Conservation (phyloP, 441 rosid species). For the Biscutella laevigata region DNA sequence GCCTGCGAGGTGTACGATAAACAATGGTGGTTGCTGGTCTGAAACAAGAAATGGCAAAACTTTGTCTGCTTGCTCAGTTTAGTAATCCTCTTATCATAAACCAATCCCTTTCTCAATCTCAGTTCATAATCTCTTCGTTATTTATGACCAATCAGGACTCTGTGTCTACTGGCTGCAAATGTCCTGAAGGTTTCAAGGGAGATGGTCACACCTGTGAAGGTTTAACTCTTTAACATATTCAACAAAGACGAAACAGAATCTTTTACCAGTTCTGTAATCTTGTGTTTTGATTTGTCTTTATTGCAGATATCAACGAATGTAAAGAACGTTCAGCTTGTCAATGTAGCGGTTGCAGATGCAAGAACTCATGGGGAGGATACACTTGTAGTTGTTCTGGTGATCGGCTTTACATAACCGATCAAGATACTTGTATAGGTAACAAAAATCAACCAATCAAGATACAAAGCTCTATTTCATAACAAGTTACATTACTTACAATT, state of each 20-base stretch:
- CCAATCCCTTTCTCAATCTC: background rate
- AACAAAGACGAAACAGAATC: background rate
- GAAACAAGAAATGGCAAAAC: conserved; percentile 44
- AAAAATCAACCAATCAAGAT: conserved; percentile 3
- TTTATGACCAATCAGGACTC: conserved; percentile 39
- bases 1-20: conserved; percentile 64
- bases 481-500: background rate
- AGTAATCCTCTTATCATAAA: conserved; percentile 20
- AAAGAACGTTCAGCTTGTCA: conserved; percentile 53
- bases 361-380: conserved; percentile 69
- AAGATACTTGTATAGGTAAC: conserved; percentile 90
- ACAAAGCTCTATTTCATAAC: background rate
- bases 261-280: background rate
- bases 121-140: background rate
- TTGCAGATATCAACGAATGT: conserved; percentile 70
- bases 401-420: conserved; percentile 58
- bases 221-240: conserved; percentile 16
- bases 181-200: conserved; percentile 71
- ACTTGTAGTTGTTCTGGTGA: conserved; percentile 74
- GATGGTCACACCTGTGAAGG: conserved; percentile 72
- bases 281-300: background rate
- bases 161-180: conserved; percentile 52
- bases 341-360: conserved; percentile 78
- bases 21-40: conserved; percentile 92
- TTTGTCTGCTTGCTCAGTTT: conserved; percentile 84